Percentiles rank a stretch among this genome's conserved stretches.
phyloP scores from a whole-genome alignment of 2,329 filamentous ascomycete genomes.

The Monosporascus cannonballus region DNA sequence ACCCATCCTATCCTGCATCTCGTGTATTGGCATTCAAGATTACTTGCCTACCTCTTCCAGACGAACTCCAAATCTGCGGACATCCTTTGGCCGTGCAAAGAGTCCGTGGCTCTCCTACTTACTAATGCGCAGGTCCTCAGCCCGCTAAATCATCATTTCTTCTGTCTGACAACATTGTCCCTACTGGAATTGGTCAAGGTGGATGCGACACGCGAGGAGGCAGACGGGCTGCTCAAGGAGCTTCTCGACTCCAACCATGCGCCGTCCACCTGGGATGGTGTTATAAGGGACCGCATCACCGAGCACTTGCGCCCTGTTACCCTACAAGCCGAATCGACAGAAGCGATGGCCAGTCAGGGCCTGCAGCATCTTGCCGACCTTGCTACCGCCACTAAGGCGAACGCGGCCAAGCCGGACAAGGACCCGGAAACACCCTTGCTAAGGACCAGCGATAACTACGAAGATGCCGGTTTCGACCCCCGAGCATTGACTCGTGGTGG shows the following conservation, averaged over 20 bases:
- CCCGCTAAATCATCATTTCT: slow-evolving; percentile 63
- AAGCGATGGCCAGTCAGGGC: slow-evolving; percentile 42
- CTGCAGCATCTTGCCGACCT: slow-evolving; percentile 57
- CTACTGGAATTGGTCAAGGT: slow-evolving; percentile 53
- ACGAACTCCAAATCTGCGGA: slow-evolving; percentile 49
- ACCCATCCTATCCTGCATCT: slow-evolving; percentile 55
- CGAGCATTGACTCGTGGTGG: slow-evolving; percentile 30
- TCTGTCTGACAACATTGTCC: slow-evolving; percentile 52
- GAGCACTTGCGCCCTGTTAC: slow-evolving; percentile 31
- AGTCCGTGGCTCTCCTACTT: slow-evolving; percentile 53
- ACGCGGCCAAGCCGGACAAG: slow-evolving; percentile 18
- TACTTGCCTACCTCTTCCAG: slow-evolving; percentile 57
- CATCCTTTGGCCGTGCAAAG: slow-evolving; percentile 53
- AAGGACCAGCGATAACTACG: slow-evolving; percentile 30
- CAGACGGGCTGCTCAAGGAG: slow-evolving; percentile 46
- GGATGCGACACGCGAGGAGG: slow-evolving; percentile 51
- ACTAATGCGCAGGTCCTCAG: slow-evolving; percentile 48
- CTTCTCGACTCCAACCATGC: slow-evolving; percentile 48
- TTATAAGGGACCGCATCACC: slow-evolving; percentile 46
- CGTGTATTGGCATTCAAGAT: slow-evolving; percentile 63
- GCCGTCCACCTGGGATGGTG: slow-evolving; percentile 50
- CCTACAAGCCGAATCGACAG: slow-evolving; percentile 29
- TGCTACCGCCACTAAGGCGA: slow-evolving; percentile 36
- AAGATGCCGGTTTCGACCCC: slow-evolving; percentile 37
- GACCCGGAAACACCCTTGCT: slow-evolving; percentile 11